Evolutionary conservation across 2,329 filamentous ascomycete genomes (phyloP).

Genomic region (Fusarium tjaetaba): DNA sequence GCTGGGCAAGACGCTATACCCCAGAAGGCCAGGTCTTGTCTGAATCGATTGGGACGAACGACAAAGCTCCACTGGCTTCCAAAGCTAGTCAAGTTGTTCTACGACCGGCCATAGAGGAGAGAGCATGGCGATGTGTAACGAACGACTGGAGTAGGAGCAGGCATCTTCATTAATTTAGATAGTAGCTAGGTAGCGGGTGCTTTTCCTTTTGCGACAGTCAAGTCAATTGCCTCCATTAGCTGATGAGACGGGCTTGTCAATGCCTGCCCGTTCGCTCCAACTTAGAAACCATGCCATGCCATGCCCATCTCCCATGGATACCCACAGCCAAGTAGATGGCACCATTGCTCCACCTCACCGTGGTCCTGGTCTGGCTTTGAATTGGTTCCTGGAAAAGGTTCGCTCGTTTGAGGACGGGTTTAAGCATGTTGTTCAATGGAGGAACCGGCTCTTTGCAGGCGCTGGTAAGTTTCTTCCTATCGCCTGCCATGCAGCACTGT

Average conservation of each 20-base stretch:
- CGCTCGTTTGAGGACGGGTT: constrained; percentile 20
- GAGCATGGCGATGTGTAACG: neutral
- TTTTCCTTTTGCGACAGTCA: constrained; percentile 25
- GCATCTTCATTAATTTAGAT: constrained; percentile 13
- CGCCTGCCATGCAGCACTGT: constrained; percentile 10
- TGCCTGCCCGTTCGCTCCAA: constrained; percentile 23
- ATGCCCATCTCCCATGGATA: constrained; percentile 32
- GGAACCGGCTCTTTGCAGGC: constrained; percentile 1
- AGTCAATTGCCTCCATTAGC: constrained; percentile 20
- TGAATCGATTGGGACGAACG: constrained; percentile 22
- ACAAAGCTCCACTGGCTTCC: constrained; percentile 30
- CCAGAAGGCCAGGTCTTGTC: constrained; percentile 29
- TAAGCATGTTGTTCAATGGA: neutral
- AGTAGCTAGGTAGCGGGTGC: constrained; percentile 21
- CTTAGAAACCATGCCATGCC: constrained; percentile 3
- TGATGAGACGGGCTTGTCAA: constrained; percentile 29
- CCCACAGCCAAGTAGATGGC: constrained; percentile 40
- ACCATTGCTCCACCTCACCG: constrained; percentile 44
- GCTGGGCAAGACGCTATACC: constrained; percentile 37
- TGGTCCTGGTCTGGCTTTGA: constrained; percentile 38
- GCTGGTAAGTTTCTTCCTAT: constrained; percentile 7
- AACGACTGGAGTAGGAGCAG: neutral
- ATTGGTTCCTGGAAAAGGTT: constrained; percentile 24
- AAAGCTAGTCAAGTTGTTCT: constrained; percentile 39
- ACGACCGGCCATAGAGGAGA: constrained; percentile 24